These are phyloP conservation scores for Vitis rotundifolia DNA, from an alignment of 164 flowering plant species.

Conservation along the genomic window DNA sequence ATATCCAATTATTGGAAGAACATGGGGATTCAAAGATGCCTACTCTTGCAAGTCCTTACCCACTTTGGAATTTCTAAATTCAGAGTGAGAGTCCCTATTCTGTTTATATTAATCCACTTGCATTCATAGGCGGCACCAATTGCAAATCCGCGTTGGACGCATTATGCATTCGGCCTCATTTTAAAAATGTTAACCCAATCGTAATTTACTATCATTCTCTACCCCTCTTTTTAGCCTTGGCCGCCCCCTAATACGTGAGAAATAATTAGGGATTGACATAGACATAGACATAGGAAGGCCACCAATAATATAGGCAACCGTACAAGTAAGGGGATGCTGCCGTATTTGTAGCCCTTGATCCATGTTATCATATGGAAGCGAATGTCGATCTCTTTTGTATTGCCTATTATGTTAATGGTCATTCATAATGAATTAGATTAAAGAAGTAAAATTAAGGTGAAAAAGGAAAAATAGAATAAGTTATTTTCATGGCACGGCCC, in stretches of 20 bases:
- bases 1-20: conserved; percentile 10
- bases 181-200: no score
- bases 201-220: no score
- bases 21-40: conserved; percentile 24
- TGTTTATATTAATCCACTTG: conserved; percentile 8
- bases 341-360: no score
- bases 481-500: neutral
- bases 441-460: neutral
- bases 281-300: no score
- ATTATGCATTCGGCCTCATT: conserved; percentile 7
- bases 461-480: neutral
- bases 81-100: neutral
- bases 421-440: neutral
- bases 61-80: conserved; percentile 5
- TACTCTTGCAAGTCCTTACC: conserved; percentile 1
- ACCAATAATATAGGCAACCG: no score
- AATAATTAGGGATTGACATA: no score
- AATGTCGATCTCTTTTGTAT: no score
- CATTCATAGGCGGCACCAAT: neutral
- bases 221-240: no score
- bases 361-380: no score
- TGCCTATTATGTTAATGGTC: neutral
- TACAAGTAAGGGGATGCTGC: no score
- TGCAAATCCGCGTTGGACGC: conserved; percentile 26
- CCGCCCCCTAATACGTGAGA: no score